Percentiles rank a stretch among this genome's conserved stretches.
phyloP scores from a whole-genome alignment of 192 early-diverging fungal genomes.

The Coemansia sp. region DNA sequence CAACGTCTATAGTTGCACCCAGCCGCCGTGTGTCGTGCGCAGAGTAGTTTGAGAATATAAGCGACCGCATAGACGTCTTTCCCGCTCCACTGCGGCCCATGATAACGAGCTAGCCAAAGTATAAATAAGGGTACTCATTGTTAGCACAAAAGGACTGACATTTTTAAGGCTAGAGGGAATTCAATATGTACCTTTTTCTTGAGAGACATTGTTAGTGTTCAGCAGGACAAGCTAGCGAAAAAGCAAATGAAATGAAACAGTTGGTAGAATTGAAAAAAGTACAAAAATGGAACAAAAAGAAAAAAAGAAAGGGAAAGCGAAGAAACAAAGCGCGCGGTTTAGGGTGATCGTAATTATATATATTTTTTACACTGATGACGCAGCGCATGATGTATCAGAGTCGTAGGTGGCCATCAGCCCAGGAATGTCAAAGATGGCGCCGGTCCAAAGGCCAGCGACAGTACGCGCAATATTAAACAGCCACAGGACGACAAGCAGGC shows the following conservation, averaged over 20 bases:
- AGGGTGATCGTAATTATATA: not conserved
- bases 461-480: conserved; percentile 44
- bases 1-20: conserved; percentile 97
- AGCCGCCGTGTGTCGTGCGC: conserved; percentile 92
- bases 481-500: conserved; percentile 29
- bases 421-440: conserved; percentile 27
- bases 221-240: not conserved
- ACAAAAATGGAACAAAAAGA: conserved; percentile 17
- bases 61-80: conserved; percentile 98
- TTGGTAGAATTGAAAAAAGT: not conserved
- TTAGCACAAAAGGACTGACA: not conserved
- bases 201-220: not conserved
- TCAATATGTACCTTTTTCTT: conserved; percentile 21
- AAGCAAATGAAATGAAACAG: too few relatives aligned
- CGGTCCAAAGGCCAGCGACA: conserved; percentile 34
- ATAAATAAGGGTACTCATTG: not conserved
- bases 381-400: conserved; percentile 1
- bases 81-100: conserved; percentile 98
- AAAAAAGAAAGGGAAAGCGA: too few relatives aligned
- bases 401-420: conserved; percentile 16
- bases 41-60: conserved; percentile 98
- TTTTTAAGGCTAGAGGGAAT: not conserved
- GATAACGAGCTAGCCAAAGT: conserved; percentile 76
- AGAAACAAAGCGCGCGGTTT: not conserved
- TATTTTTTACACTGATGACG: not conserved